phyloP scores from a whole-genome alignment of 2,329 filamentous ascomycete species.

The Parafenestella ontariensis region DNA sequence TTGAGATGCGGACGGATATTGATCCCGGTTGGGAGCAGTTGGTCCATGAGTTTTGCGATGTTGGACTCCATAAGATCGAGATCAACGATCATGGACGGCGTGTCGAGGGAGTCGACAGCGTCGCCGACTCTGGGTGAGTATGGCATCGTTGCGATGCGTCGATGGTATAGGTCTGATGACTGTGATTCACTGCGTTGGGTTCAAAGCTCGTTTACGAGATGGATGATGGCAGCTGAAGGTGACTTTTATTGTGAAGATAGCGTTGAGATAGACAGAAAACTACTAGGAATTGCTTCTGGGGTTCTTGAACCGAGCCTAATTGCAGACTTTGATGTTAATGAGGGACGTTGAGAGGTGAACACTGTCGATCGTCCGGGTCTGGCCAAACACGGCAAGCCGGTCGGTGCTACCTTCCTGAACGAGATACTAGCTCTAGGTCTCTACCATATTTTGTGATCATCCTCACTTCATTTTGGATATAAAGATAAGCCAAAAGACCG shows the following conservation, averaged over 20 bases:
- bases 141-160: constrained; percentile 17
- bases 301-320: neutral
- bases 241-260: neutral
- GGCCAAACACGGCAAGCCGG: constrained; percentile 11
- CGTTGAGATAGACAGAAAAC: neutral
- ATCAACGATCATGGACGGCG: constrained; percentile 64
- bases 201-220: neutral
- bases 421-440: neutral
- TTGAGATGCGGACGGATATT: constrained; percentile 61
- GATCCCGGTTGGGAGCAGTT: constrained; percentile 55
- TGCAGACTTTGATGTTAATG: neutral
- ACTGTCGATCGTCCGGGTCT: constrained; percentile 3
- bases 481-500: too few relatives aligned
- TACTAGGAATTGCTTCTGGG: neutral
- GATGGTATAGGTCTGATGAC: neutral
- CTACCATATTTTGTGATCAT: too few relatives aligned
- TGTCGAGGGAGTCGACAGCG: constrained; percentile 56
- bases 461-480: too few relatives aligned
- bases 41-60: constrained; percentile 56
- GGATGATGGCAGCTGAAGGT: neutral
- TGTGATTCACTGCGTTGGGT: neutral
- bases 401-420: neutral
- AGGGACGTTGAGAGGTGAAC: constrained; percentile 2
- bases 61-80: constrained; percentile 61
- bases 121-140: constrained; percentile 56